These are phyloP conservation scores for Podaxis carcinomalis DNA, from an alignment of 768 basidiomycete species.

Conservation along the genomic window DNA sequence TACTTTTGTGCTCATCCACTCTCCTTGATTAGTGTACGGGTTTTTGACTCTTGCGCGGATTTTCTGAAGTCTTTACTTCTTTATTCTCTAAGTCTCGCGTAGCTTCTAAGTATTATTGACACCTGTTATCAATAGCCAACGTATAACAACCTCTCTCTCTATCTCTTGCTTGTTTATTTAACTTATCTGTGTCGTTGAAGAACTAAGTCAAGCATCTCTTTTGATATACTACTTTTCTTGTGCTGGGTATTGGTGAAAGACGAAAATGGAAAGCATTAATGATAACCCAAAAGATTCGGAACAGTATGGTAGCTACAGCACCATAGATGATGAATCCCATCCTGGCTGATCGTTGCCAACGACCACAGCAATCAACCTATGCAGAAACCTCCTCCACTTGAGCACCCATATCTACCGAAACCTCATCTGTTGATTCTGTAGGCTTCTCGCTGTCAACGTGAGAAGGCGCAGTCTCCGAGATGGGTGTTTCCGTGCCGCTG, in stretches of 20 bases:
- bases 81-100: neutral
- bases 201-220: conserved; percentile 7
- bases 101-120: conserved; percentile 5
- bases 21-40: conserved; percentile 7
- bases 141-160: conserved; percentile 6
- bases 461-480: conserved; percentile 30
- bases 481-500: conserved; percentile 23
- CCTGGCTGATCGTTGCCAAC: neutral
- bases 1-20: neutral
- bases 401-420: conserved; percentile 23
- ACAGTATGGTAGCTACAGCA: neutral
- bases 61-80: neutral
- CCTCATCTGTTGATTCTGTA: conserved; percentile 29
- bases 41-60: conserved; percentile 5
- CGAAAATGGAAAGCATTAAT: neutral
- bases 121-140: conserved; percentile 11
- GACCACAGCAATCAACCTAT: neutral
- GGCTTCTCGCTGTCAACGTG: conserved; percentile 37
- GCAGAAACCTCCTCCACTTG: conserved; percentile 22
- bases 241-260: neutral
- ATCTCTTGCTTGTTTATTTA: conserved; percentile 19
- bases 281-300: conserved; percentile 1
- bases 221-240: conserved; percentile 15
- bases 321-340: neutral
- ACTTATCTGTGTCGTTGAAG: conserved; percentile 17